Base-by-base conservation (phyloP, 2,329 filamentous ascomycete genomes). In the Sarocladium oryzae region DNA sequence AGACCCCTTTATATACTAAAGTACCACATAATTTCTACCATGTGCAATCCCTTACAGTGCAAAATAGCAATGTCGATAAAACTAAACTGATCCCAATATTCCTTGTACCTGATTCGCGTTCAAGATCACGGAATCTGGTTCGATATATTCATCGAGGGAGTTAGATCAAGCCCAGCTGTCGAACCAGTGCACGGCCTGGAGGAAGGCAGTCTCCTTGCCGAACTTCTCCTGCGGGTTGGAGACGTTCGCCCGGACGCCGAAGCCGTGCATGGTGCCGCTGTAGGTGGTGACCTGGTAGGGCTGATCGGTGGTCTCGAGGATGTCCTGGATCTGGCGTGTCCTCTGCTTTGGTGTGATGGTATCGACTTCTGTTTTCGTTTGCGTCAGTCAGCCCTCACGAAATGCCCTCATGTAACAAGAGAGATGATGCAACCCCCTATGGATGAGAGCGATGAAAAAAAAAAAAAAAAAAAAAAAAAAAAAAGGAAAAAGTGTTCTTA, bases 181-280 rank as follows among this genome's bases (percentile, higher is more conserved):
- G 61, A 90, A 89, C 83, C 85, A 91, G 53, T 74, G 68, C 43
- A 88, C 76, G 15, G 86, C 85, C 71, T 90, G 86, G 57, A 78
- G 70, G 65, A 89, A 89, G 1, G 86, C 86, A 61, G 80, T 76
- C 66, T 89, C 85, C 72, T 89, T 89, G 9, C 81, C 85, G 62
- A 81, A 89, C 66, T 78, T 82, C 60, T 78, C 70, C 57, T 66
- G 57, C 1, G 71, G 68, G 50, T 75, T 68, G 2, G 70, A 69
- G 16, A 75, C 51, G 59, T 90, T 82, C 1, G 71, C 79, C 35
- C 85, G 75, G 8, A 87, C 81, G 9, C 79, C 84, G 60, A 90
- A 91, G 0, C 86, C 86, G 62, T 90, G 87, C 52, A 68, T 62
- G 10, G 85, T 83, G 24, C 79, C 79, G 18, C 78, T 77, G 71